Evolutionary conservation across 768 basidiomycete species (phyloP), one percentile per base, ranked within the genome.

Genomic region (Hygrocybe punicea): DNA sequence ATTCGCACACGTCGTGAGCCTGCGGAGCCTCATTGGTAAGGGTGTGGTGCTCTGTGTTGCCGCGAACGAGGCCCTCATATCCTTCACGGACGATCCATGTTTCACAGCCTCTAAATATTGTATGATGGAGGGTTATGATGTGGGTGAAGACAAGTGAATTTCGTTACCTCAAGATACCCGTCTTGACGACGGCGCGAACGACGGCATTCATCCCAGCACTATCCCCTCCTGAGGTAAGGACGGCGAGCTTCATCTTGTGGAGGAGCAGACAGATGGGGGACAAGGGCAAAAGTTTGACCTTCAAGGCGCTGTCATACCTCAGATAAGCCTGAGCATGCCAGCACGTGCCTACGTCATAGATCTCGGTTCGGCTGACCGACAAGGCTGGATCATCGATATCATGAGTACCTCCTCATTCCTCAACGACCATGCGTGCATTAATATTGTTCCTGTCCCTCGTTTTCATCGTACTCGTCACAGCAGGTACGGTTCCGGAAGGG

Each of bases 171-270:
- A 93, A 79, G 62, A 99, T 97, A 34, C 88, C 93, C 62, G 85
- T 85, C 74, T 93, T 93, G 61, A 98, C 96, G 46, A 94, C 87
- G 1, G 94, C 82, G 63, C 97, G 90, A 52, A 99, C 96, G 55
- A 86, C 91, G 33, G 93, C 93, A 69, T 96, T 95, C 92, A 94
- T 93, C 66, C 97, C 97, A 52, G 97, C 95, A 74, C 91, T 93
- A 79, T 99, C 97, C 67, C 97, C 96, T 46, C 96, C 97, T 2
- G 89, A 91, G 1, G 97, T 99, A 61, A 98, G 83, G 50, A 96
- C 88, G 1, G 95, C 96, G 68, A 97, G 82, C 78, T 93, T 94
- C 85, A 94, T 92, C 19, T 49, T 36, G 36, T 13, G n/a, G 25
- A 36, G 51, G 36, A 29, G 24, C 17, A n/a, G 54, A 51, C n/a